Base-by-base conservation (phyloP, 768 basidiomycete genomes). In the Hygrophoropsis aurantiaca region DNA sequence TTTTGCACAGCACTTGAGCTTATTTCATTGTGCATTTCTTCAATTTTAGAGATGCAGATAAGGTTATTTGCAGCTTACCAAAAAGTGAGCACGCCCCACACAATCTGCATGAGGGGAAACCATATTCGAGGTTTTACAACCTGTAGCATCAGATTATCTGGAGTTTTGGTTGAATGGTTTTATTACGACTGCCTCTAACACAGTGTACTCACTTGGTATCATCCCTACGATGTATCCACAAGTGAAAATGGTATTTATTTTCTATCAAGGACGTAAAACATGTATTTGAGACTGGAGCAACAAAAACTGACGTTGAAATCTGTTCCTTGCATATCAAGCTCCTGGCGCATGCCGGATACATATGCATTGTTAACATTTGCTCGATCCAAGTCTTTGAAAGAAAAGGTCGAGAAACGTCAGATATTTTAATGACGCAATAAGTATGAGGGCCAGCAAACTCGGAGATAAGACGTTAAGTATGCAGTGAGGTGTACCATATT, bases 261-360 rank as follows among this genome's bases (percentile, higher is more conserved):
- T 76, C 78, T 81, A 52, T 27, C 11, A 21, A 1, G 32, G 7
- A 4, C 21, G 18, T 45, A 27, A 40, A n/a, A 21, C 18, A 18
- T 18, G 34, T 15, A 37, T 27, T 11, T 33, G 27, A 19, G 4
- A 8, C n/a, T 24, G 1, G 2, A 41, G 32, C 25, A 23, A 10
- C 2, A 13, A 25, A 23, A 40, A 38, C 71, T 51, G 42, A 79
- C 77, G 56, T 87, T 85, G 57, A 80, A 79, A 39, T 87, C 72
- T 33, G 75, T 81, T 32, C 83, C 84, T 35, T 70, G 60, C 82
- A 87, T 84, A 46, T 74, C 54, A 30, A 88, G 71, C 18, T 85
- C 85, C 62, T 87, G 82, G 51, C 75, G 81, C 85, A 90, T 86
- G 5, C 86, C 86, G 4, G 83, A 85, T n/a, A 86, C 82, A 62